Conservation (phyloP, 2,329 filamentous ascomycete species). For the Ceratocystis papillata region DNA sequence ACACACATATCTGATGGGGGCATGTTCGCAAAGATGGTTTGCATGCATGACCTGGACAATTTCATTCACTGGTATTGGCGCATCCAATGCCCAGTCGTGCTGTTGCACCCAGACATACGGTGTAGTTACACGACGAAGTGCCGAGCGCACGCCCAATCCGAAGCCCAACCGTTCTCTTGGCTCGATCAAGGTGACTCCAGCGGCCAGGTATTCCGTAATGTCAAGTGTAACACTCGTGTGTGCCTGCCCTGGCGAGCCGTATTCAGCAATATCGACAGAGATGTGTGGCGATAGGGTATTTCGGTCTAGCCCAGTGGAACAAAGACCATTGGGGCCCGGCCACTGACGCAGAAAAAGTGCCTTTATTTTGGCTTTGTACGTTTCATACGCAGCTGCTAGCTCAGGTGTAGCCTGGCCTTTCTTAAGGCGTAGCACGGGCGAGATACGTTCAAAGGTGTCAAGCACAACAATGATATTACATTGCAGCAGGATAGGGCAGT, state of each 20-base stretch:
- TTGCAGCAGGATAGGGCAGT: constrained; percentile 35
- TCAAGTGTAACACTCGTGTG: constrained; percentile 32
- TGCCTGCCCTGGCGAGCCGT: constrained; percentile 33
- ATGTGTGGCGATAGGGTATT: not conserved
- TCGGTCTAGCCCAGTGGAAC: not conserved
- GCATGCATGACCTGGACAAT: constrained; percentile 39
- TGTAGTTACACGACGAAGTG: constrained; percentile 38
- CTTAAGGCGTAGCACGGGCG: constrained; percentile 38
- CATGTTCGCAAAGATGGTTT: constrained; percentile 28
- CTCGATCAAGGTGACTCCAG: constrained; percentile 40
- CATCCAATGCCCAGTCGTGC: constrained; percentile 44
- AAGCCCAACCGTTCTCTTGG: constrained; percentile 40
- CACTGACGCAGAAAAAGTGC: constrained; percentile 30
- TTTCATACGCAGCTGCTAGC: constrained; percentile 34
- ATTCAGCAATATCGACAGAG: constrained; percentile 37
- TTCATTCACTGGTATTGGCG: constrained; percentile 36
- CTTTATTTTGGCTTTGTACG: constrained; percentile 42
- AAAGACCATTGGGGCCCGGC: not conserved
- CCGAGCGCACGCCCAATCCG: constrained; percentile 43
- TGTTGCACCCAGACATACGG: constrained; percentile 49
- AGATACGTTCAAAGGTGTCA: constrained; percentile 42
- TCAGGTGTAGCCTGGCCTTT: constrained; percentile 43
- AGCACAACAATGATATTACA: constrained; percentile 43
- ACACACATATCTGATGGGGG: constrained; percentile 43
- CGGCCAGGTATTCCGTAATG: constrained; percentile 30